Percentiles rank a stretch among this genome's conserved stretches.
These are phyloP conservation scores for Lepiota brunneoincarnata DNA, from an alignment of 768 basidiomycete genomes.

Conservation along the genomic window DNA sequence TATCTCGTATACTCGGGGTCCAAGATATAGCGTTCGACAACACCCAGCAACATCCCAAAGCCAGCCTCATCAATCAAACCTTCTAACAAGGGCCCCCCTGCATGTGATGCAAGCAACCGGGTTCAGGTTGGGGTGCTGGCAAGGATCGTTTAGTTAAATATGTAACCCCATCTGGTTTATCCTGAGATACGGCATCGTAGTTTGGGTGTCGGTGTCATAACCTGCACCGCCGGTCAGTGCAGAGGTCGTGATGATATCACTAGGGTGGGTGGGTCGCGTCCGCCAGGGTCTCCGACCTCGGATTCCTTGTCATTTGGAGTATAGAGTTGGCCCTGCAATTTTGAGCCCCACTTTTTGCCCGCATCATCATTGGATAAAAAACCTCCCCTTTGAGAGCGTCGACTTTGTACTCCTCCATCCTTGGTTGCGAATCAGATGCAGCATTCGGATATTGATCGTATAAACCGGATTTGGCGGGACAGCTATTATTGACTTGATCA, in stretches of 20 bases:
- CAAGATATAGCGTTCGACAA: constrained; percentile 30
- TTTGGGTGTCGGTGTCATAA: constrained; percentile 5
- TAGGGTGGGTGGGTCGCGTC: neutral
- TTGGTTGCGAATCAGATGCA: neutral
- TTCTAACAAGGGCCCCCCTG: neutral
- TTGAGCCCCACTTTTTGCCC: neutral
- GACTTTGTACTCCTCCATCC: neutral
- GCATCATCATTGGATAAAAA: neutral
- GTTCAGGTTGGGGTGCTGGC: neutral
- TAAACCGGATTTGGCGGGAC: neutral
- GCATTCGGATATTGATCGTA: neutral
- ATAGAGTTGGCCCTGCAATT: constrained; percentile 2
- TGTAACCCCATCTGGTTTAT: neutral
- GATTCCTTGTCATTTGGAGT: neutral
- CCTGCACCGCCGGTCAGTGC: constrained; percentile 5
- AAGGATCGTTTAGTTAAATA: neutral
- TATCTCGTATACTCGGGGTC: constrained; percentile 15
- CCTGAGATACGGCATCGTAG: constrained; percentile 1
- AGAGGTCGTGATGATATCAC: neutral
- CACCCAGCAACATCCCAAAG: constrained; percentile 36
- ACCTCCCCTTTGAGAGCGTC: neutral
- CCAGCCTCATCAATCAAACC: constrained; percentile 32
- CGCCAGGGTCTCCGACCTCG: constrained; percentile 12
- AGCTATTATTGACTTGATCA: neutral
- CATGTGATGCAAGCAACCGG: constrained; percentile 1